Base-by-base conservation (phyloP, 306 rosid species). In the Inga oerstediana region DNA sequence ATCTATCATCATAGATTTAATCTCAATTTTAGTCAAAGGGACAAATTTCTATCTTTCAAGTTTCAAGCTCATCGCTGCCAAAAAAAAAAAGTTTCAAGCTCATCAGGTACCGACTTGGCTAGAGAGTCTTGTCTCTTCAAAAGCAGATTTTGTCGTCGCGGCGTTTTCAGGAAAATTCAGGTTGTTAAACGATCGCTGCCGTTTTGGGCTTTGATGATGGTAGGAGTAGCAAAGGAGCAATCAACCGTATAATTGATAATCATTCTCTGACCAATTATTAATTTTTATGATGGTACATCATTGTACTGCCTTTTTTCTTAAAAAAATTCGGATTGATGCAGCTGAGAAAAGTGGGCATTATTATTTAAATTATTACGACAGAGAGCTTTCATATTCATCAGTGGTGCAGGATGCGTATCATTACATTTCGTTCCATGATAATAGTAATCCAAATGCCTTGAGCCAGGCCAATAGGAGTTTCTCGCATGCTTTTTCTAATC, bases 181-280 rank as follows among this genome's bases (percentile, higher is more conserved):
- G 61, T 56, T 46, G 46, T 58, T 20, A 10, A 71, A 61, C 5
- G 51, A 70, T 48, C 17, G 16, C 8, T 66, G 13, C 66, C n/a
- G n/a, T 44, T 74, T 39, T 73, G 37, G n/a, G 80, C 37, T 43
- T 79, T 65, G 24, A 41, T 49, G 54, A 34, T 58, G 13, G 45
- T 64, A 81, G 56, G 20, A 22, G 66, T 59, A 59, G 34, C 24
- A 66, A 70, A 76, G 59, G 75, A 72, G 80, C 73, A 81, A 81
- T 62, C 77, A 85, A 72, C 76, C 67, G 46, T 81, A 85, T 85
- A 65, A 81, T 85, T 77, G 66, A 73, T 54, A 72, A 85, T 81
- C 83, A 85, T 81, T 65, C 49, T 77, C n/a, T 81, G 72, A 72
- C 85, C 85, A 81, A 78, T 85, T 65, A 85, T 73, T 73, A 46